A percentile compares a stretch with the other conserved stretches of the same genome.
Evolutionary conservation across 2,329 filamentous ascomycete species (phyloP).

Genomic region (Alternaria sp.): DNA sequence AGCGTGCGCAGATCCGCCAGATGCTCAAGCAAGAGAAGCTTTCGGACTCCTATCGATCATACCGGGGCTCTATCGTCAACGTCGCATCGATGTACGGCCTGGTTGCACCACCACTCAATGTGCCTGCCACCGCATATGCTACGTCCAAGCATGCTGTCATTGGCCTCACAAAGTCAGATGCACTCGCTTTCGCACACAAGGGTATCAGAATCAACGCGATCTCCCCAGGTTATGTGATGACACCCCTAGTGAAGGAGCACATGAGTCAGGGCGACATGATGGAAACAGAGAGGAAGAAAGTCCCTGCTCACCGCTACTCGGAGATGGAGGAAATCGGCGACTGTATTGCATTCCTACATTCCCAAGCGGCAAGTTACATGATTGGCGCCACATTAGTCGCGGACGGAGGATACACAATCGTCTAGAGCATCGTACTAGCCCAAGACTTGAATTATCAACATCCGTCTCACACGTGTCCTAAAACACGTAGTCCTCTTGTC

Average conservation of each 20-base stretch:
- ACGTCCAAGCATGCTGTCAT: slow-evolving; percentile 64
- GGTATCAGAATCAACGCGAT: slow-evolving; percentile 68
- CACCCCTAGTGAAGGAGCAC: slow-evolving; percentile 48
- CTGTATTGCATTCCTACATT: slow-evolving; percentile 73
- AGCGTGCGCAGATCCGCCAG: slow-evolving; percentile 60
- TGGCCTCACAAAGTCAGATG: slow-evolving; percentile 64
- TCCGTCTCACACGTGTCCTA: not conserved
- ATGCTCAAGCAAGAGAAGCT: slow-evolving; percentile 61
- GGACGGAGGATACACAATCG: slow-evolving; percentile 57
- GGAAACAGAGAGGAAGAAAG: slow-evolving; percentile 50
- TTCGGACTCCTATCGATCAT: slow-evolving; percentile 40
- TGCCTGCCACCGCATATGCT: slow-evolving; percentile 58
- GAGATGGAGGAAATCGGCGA: slow-evolving; percentile 74
- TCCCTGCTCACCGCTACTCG: slow-evolving; percentile 59
- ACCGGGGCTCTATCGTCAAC: slow-evolving; percentile 64
- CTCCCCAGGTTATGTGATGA: slow-evolving; percentile 62
- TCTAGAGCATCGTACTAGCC: slow-evolving; percentile 4
- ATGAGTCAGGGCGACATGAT: slow-evolving; percentile 34
- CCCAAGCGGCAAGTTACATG: slow-evolving; percentile 75
- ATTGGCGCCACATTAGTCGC: slow-evolving; percentile 76
- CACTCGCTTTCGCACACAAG: slow-evolving; percentile 59
- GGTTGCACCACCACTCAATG: slow-evolving; percentile 48
- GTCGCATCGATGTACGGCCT: slow-evolving; percentile 62
- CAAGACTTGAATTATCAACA: not conserved
- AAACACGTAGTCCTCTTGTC: not conserved